Base-by-base conservation (phyloP, 2,329 filamentous ascomycete genomes). In the Trichophyton benhamiae region DNA sequence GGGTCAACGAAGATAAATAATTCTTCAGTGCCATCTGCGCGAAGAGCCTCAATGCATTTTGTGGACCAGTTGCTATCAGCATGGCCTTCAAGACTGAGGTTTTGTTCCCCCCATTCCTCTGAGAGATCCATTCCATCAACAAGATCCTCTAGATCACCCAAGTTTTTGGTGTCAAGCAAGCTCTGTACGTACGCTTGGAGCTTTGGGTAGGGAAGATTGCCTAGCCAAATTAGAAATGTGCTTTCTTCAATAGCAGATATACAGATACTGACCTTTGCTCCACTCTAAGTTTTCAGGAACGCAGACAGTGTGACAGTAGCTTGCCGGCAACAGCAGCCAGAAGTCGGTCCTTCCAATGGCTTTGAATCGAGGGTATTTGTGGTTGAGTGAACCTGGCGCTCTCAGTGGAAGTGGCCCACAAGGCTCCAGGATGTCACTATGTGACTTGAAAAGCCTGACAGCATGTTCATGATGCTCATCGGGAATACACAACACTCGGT, bases 51-150 rank as follows among this genome's bases (percentile, higher is more conserved):
- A 33, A 33, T 33, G 30, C 30, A 33, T 1, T 33, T 33, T 38
- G 60, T 63, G 46, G 68, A 65, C 67, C 65, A 70, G 63, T 68
- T 63, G 57, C 67, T 57, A 62, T 70, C 68, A 59, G 67, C 70
- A 38, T 65, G 62, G 36, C 68, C 68, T 52, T 68, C 66, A 38
- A 70, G 63, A 20, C 66, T 58, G 46, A 70, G 65, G 60, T 70
- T 65, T 42, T 65, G 20, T 41, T 64, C 62, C 25, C 69, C 68
- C 68, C 68, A 70, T 64, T 68, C 65, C 62, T 70, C 68, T 9
- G 67, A 69, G 58, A 69, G 64, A 64, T 69, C 67, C n/a, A 66
- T 67, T 49, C 67, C 67, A 60, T 70, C 68, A 61, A 70, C 68
- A 58, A 68, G 64, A 66, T 70, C 68, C 55, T 66, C 68, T 33